Percentiles rank a stretch among this genome's conserved stretches.
Evolutionary conservation across 2,329 filamentous ascomycete species (phyloP).

Genomic region (Ophiostoma angusticollis): DNA sequence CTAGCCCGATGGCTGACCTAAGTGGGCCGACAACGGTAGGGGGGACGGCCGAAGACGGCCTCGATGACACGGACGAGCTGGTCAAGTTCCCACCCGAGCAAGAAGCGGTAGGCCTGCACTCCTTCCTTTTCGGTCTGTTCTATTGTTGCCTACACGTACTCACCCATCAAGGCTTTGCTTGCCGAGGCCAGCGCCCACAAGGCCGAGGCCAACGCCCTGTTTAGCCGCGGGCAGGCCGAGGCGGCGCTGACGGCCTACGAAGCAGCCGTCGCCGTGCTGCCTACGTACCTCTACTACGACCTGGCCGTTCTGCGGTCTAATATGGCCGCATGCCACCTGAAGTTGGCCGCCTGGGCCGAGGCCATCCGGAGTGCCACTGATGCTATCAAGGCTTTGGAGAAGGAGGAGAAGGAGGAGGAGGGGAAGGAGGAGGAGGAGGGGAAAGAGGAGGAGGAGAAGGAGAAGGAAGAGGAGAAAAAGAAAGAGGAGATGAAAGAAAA

Average conservation of each 20-base stretch:
- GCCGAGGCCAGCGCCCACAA: constrained; percentile 62
- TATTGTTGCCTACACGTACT: background rate
- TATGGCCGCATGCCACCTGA: constrained; percentile 77
- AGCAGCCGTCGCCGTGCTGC: constrained; percentile 63
- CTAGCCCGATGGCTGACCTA: too few relatives aligned
- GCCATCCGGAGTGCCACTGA: constrained; percentile 61
- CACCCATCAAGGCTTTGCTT: constrained; percentile 46
- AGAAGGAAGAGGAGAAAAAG: constrained; percentile 14
- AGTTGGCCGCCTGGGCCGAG: constrained; percentile 73
- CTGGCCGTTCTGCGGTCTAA: constrained; percentile 80
- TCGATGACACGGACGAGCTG: constrained; percentile 18
- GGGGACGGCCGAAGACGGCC: constrained; percentile 19
- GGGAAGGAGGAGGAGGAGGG: constrained; percentile 27
- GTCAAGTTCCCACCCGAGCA: constrained; percentile 38
- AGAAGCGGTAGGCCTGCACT: constrained; percentile 27
- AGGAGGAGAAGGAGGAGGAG: constrained; percentile 37
- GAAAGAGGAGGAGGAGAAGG: constrained; percentile 39
- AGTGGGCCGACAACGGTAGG: too few relatives aligned
- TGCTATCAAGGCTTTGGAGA: constrained; percentile 60
- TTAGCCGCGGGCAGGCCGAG: constrained; percentile 56
- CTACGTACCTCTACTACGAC: constrained; percentile 77
- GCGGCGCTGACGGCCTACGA: constrained; percentile 75
- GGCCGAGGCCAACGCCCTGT: constrained; percentile 65
- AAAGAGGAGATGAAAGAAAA: constrained; percentile 28
- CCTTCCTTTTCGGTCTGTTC: background rate